Percentiles rank a stretch among this genome's conserved stretches.
phyloP scores from a whole-genome alignment of 345 rosid species.

The Aquilaria sinensis region DNA sequence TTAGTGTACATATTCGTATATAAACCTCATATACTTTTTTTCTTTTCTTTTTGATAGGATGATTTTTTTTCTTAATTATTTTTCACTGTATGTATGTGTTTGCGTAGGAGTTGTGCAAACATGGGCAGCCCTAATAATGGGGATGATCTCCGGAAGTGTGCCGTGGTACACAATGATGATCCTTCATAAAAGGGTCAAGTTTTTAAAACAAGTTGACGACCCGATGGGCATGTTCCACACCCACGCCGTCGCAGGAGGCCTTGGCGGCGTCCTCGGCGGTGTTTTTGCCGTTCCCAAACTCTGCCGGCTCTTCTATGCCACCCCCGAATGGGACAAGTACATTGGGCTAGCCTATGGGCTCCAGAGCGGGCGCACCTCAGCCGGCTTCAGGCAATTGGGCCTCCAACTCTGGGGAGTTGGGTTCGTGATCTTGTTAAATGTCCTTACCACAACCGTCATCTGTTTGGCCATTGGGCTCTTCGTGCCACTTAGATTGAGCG shows the following conservation, averaged over 20 bases:
- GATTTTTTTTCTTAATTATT: too few relatives aligned
- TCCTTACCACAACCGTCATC: conserved; percentile 26
- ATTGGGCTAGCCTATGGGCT: conserved; percentile 34
- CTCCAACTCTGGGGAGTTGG: conserved; percentile 26
- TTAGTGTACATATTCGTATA: too few relatives aligned
- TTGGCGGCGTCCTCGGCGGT: conserved; percentile 44
- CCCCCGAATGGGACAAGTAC: conserved; percentile 36
- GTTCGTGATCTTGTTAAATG: conserved; percentile 32
- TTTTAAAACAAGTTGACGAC: conserved; percentile 25
- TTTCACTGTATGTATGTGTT: not conserved
- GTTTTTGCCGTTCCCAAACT: conserved; percentile 40
- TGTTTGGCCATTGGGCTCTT: conserved; percentile 26
- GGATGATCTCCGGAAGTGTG: conserved; percentile 30
- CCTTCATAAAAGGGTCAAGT: conserved; percentile 23
- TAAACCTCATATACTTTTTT: too few relatives aligned
- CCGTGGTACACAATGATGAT: conserved; percentile 52
- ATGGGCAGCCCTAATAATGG: conserved; percentile 46
- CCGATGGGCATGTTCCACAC: conserved; percentile 48
- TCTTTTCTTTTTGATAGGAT: too few relatives aligned
- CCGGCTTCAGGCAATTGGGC: conserved; percentile 38
- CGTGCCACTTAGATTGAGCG: conserved; percentile 32
- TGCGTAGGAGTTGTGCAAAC: conserved; percentile 41
- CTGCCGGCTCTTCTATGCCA: conserved; percentile 38
- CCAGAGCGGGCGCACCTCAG: conserved; percentile 12
- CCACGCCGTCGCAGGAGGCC: conserved; percentile 40